These are phyloP conservation scores for Conticribra weissflogii DNA, from an alignment of 108 stramenopile species.

Conservation along the genomic window DNA sequence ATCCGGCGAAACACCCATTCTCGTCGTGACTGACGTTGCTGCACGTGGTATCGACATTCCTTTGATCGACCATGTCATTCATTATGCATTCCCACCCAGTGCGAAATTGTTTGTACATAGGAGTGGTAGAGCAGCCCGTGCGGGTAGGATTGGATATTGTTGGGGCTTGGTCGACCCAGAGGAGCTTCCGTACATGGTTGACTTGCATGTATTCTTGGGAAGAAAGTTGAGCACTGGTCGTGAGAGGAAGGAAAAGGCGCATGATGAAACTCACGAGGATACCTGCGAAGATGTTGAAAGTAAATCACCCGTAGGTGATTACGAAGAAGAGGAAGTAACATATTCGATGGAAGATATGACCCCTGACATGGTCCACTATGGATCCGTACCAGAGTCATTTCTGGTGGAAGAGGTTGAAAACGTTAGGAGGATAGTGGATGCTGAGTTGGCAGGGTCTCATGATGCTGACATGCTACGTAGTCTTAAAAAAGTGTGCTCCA, in stretches of 20 bases:
- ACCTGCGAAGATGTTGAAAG: conserved; percentile 28
- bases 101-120: conserved; percentile 98
- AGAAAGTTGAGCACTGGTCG: conserved; percentile 64
- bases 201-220: conserved; percentile 95
- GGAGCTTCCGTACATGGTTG: conserved; percentile 97
- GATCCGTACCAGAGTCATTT: conserved; percentile 91
- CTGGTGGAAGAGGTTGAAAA: conserved; percentile 93
- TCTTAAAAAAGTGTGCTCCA: conserved; percentile 72
- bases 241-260: conserved; percentile 28
- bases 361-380: conserved; percentile 97
- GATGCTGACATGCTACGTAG: conserved; percentile 68
- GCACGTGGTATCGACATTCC: conserved; percentile 98
- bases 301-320: no score
- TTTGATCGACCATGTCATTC: conserved; percentile 97
- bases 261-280: conserved; percentile 30
- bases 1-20: conserved; percentile 72
- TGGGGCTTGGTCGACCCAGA: conserved; percentile 95
- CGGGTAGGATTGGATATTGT: conserved; percentile 90
- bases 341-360: conserved; percentile 93
- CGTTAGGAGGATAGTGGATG: conserved; percentile 80
- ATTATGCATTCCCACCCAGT: conserved; percentile 93
- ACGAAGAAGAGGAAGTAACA: conserved; percentile 40
- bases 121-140: conserved; percentile 92
- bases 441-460: conserved; percentile 75
- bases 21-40: conserved; percentile 98